phyloP scores from a whole-genome alignment of 139 green algal genomes.

The Chlorella sp. region DNA sequence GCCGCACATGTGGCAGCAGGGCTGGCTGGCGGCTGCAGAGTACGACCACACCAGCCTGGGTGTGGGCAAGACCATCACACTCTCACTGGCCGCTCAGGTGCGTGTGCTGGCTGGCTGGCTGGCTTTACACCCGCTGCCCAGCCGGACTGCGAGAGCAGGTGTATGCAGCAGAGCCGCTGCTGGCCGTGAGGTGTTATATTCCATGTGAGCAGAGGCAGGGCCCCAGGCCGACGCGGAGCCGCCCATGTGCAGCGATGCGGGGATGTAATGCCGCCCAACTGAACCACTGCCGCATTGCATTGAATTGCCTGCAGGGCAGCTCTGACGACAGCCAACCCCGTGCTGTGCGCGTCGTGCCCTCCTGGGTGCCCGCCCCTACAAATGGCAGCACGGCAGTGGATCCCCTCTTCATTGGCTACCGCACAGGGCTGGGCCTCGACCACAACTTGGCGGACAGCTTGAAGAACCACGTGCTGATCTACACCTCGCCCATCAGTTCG shows the following conservation, averaged over 20 bases:
- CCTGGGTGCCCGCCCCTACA: neutral
- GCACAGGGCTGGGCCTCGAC: neutral
- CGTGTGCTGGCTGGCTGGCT: too few relatives aligned
- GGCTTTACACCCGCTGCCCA: too few relatives aligned
- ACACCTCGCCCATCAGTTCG: neutral
- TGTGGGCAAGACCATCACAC: neutral
- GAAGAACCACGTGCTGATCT: neutral
- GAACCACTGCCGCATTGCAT: too few relatives aligned
- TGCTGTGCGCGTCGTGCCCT: neutral
- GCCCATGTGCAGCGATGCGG: too few relatives aligned
- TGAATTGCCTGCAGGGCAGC: too few relatives aligned
- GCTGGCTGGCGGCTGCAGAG: neutral
- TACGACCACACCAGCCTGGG: neutral
- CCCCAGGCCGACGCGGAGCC: too few relatives aligned
- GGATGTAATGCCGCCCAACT: too few relatives aligned
- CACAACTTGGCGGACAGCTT: neutral
- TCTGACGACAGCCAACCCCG: neutral
- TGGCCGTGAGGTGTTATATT: too few relatives aligned
- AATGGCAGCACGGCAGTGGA: neutral
- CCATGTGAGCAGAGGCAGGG: too few relatives aligned
- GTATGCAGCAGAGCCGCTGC: too few relatives aligned
- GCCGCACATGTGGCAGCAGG: neutral
- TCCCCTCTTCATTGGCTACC: neutral
- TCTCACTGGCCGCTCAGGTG: neutral
- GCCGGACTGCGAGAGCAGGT: too few relatives aligned